Percentiles rank a stretch among this genome's conserved stretches.
Evolutionary conservation across 768 basidiomycete species (phyloP).

Genomic region (Collybia sordida): DNA sequence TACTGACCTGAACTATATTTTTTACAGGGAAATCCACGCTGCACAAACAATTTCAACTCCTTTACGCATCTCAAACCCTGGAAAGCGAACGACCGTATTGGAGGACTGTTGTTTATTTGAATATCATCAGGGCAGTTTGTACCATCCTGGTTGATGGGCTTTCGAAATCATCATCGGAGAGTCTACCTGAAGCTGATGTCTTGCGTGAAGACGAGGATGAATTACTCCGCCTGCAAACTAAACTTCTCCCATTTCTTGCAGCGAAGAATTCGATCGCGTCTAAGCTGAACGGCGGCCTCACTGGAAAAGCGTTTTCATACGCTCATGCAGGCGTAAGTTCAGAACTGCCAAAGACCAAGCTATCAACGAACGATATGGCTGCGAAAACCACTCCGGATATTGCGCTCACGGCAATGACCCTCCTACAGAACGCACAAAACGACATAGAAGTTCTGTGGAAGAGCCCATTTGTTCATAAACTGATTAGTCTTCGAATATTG

Average conservation of each 20-base stretch:
- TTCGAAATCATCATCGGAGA: constrained; percentile 5
- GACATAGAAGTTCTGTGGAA: constrained; percentile 67
- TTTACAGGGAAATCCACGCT: constrained; percentile 16
- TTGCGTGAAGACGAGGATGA: constrained; percentile 12
- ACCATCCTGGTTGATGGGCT: constrained; percentile 9
- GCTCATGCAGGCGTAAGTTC: constrained; percentile 11
- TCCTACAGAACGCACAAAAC: constrained; percentile 42
- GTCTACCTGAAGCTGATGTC: constrained; percentile 9
- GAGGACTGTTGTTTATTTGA: constrained; percentile 14
- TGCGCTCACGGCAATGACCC: constrained; percentile 43
- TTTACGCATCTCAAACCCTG: constrained; percentile 14
- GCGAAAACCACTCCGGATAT: background rate
- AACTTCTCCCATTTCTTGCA: constrained; percentile 11
- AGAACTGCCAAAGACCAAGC: constrained; percentile 8
- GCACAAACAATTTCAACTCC: constrained; percentile 17
- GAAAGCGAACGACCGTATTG: constrained; percentile 16
- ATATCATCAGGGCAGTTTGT: constrained; percentile 12
- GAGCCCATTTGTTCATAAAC: constrained; percentile 58
- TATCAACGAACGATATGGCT: no score
- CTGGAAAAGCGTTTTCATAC: constrained; percentile 12
- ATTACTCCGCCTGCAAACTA: constrained; percentile 1
- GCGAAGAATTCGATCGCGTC: constrained; percentile 6
- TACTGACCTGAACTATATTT: background rate
- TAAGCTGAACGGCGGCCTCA: constrained; percentile 14
- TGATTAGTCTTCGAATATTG: constrained; percentile 57